phyloP scores from a whole-genome alignment of 495 filamentous ascomycete genomes.

The Sporormia fimetaria region DNA sequence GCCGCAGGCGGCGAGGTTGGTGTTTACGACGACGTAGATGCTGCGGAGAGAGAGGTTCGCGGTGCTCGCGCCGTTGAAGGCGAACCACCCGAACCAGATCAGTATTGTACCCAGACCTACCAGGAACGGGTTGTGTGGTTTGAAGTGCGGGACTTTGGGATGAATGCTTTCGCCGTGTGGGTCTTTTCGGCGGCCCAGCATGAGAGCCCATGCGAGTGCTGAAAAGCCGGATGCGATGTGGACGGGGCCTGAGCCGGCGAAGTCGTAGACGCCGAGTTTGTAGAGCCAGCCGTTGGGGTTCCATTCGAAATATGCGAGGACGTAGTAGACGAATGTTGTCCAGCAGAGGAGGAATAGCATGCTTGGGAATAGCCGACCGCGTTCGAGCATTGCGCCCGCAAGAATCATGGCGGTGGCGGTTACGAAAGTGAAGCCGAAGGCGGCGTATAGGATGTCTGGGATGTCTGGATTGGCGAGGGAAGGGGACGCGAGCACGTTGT shows the following conservation, averaged over 20 bases:
- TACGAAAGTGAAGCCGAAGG: constrained; percentile 25
- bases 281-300: constrained; percentile 29
- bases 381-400: constrained; percentile 24
- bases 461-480: constrained; percentile 24
- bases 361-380: constrained; percentile 14
- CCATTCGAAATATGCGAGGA: constrained; percentile 24
- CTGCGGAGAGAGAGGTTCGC: constrained; percentile 19
- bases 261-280: constrained; percentile 78
- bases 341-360: constrained; percentile 24
- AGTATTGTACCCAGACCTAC: constrained; percentile 40
- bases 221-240: constrained; percentile 76
- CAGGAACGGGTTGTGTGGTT: constrained; percentile 23
- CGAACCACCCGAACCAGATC: constrained; percentile 46
- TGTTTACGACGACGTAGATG: constrained; percentile 25
- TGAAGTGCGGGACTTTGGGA: constrained; percentile 17
- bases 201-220: constrained; percentile 35
- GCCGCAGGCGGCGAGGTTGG: constrained; percentile 24
- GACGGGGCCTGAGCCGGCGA: constrained; percentile 87
- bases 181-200: constrained; percentile 17
- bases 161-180: constrained; percentile 3
- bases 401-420: constrained; percentile 25
- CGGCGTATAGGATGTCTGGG: constrained; percentile 24
- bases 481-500: constrained; percentile 21
- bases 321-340: constrained; percentile 25
- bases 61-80: constrained; percentile 25